Evolutionary conservation across 192 early-diverging fungal species (phyloP).

Genomic region (Coemansia sp.): DNA sequence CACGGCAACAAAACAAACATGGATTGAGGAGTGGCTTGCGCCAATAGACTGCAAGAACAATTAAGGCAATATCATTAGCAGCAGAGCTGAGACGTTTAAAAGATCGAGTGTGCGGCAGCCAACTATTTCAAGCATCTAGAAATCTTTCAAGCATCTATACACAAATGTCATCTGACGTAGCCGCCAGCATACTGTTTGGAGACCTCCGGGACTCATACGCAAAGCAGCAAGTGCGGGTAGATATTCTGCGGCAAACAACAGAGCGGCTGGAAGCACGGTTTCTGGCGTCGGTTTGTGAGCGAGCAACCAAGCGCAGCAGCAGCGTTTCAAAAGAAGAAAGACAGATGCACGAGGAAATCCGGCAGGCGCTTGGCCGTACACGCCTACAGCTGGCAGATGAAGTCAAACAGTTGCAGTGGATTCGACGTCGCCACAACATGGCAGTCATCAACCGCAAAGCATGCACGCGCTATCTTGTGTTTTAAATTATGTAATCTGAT

Average conservation of each 20-base stretch:
- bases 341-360: conserved; percentile 29
- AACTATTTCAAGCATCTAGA: background rate
- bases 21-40: no score
- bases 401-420: conserved; percentile 49
- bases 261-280: conserved; percentile 34
- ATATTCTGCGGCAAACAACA: conserved; percentile 14
- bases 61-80: no score
- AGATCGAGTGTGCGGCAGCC: background rate
- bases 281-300: conserved; percentile 37
- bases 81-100: background rate
- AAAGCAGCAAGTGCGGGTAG: conserved; percentile 33
- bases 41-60: no score
- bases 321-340: conserved; percentile 32
- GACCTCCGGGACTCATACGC: conserved; percentile 35
- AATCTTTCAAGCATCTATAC: background rate
- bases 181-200: conserved; percentile 46
- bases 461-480: conserved; percentile 23
- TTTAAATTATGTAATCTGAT: conserved; percentile 3
- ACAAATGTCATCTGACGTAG: conserved; percentile 44
- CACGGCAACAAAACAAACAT: no score
- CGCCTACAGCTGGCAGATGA: conserved; percentile 43
- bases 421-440: conserved; percentile 45
- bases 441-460: conserved; percentile 42
- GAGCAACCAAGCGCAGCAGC: conserved; percentile 32
- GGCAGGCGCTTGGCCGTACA: conserved; percentile 24